These are phyloP conservation scores for Globisporangium splendens DNA, from an alignment of 352 stramenopile genomes.

Conservation along the genomic window DNA sequence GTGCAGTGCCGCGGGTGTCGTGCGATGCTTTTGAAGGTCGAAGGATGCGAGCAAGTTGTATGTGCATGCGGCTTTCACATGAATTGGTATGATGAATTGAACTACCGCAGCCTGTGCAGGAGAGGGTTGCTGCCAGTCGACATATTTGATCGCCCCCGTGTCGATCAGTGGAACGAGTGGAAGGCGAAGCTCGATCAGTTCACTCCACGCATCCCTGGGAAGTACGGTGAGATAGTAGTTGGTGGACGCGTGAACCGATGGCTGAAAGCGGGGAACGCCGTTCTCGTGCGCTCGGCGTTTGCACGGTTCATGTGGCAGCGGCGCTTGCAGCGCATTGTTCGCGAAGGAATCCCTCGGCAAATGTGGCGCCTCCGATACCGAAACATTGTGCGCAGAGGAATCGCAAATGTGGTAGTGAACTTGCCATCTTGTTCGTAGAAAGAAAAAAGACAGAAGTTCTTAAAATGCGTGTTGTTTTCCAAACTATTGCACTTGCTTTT, in stretches of 20 bases:
- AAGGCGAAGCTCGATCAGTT: background rate
- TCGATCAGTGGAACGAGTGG: background rate
- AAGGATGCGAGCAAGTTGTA: background rate
- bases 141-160: background rate
- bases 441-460: too few species aligned
- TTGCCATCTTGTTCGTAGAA: too few species aligned
- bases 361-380: background rate
- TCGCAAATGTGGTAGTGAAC: background rate
- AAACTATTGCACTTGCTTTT: too few species aligned
- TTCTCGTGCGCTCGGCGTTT: background rate
- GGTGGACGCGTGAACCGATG: background rate
- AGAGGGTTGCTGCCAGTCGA: background rate
- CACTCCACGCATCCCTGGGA: background rate
- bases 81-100: conserved; percentile 1
- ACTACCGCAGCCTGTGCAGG: background rate
- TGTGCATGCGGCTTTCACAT: conserved; percentile 1
- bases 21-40: conserved; percentile 1
- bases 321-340: background rate
- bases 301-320: background rate
- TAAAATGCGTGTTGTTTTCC: too few species aligned
- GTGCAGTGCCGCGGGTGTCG: background rate
- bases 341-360: background rate
- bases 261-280: background rate
- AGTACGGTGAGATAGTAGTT: background rate
- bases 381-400: background rate